Evolutionary conservation across 495 filamentous ascomycete genomes (phyloP).

Genomic region (Penicillium odoratum): DNA sequence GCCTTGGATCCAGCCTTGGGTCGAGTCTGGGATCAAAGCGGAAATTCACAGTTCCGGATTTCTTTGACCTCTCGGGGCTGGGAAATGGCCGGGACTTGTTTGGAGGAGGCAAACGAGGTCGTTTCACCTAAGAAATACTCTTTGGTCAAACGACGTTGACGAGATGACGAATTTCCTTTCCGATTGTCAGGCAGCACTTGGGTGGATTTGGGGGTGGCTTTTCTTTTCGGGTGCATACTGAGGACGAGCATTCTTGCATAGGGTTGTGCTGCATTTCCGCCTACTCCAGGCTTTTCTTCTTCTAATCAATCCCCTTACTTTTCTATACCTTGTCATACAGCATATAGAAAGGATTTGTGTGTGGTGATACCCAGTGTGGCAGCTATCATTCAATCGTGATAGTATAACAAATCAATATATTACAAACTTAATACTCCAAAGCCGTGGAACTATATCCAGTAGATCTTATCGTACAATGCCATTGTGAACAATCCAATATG

Average conservation of each 20-base stretch:
- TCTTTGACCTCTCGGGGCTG: slow-evolving; percentile 75
- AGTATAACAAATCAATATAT: slow-evolving; percentile 31
- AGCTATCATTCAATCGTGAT: slow-evolving; percentile 31
- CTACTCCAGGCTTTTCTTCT: slow-evolving; percentile 15
- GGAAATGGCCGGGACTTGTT: slow-evolving; percentile 64
- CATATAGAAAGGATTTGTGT: slow-evolving; percentile 43
- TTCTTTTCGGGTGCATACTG: slow-evolving; percentile 40
- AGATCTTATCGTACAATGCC: not conserved
- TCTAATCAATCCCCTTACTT: slow-evolving; percentile 9
- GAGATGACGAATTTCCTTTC: slow-evolving; percentile 42
- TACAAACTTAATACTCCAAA: slow-evolving; percentile 12
- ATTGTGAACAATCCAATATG: not conserved
- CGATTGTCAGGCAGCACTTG: slow-evolving; percentile 40
- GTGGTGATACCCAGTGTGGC: slow-evolving; percentile 45
- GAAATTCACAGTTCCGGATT: slow-evolving; percentile 71
- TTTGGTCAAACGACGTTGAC: slow-evolving; percentile 39
- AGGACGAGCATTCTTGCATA: slow-evolving; percentile 41
- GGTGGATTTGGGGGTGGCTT: slow-evolving; percentile 28
- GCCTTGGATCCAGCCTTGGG: slow-evolving; percentile 59
- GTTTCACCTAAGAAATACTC: slow-evolving; percentile 52
- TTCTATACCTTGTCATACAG: slow-evolving; percentile 25
- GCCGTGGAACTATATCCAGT: not conserved
- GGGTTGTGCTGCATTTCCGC: slow-evolving; percentile 21
- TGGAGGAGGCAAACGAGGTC: slow-evolving; percentile 69
- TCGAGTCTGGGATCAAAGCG: slow-evolving; percentile 73